phyloP scores from a whole-genome alignment of 1,284 basidiomycete species.

The Serendipita sp. region DNA sequence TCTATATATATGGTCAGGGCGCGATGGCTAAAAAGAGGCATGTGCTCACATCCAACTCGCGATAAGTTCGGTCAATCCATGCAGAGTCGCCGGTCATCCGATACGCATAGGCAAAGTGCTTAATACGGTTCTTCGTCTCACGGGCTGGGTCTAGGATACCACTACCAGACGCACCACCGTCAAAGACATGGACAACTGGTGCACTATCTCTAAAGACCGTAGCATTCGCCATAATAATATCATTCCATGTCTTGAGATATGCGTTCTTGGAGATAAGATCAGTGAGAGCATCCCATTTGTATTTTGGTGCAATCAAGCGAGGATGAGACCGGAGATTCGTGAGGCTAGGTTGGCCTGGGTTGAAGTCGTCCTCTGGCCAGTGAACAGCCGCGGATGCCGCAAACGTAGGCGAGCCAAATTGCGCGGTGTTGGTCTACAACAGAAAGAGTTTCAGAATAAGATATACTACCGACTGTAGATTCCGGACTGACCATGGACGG shows the following conservation, averaged over 20 bases:
- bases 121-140: conserved; percentile 34
- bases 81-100: conserved; percentile 34
- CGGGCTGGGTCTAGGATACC: conserved; percentile 44
- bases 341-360: conserved; percentile 17
- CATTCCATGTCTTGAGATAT: conserved; percentile 39
- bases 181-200: conserved; percentile 26
- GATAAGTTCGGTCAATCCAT: conserved; percentile 35
- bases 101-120: conserved; percentile 44
- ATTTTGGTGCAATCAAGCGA: conserved; percentile 33
- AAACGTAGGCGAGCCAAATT: conserved; percentile 24
- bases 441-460: neutral
- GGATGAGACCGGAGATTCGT: conserved; percentile 23
- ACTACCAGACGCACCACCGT: conserved; percentile 32
- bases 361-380: conserved; percentile 25
- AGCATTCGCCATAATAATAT: conserved; percentile 40
- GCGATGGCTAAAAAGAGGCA: neutral
- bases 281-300: conserved; percentile 36
- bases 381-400: conserved; percentile 16
- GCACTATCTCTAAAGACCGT: conserved; percentile 24
- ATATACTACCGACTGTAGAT: neutral
- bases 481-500: conserved; percentile 19
- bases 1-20: neutral
- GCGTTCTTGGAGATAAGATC: conserved; percentile 33
- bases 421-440: conserved; percentile 26
- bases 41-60: conserved; percentile 24